A percentile compares a stretch with the other conserved stretches of the same genome.
phyloP scores from a whole-genome alignment of 2,329 filamentous ascomycete genomes.

The Verticillium isaacii region DNA sequence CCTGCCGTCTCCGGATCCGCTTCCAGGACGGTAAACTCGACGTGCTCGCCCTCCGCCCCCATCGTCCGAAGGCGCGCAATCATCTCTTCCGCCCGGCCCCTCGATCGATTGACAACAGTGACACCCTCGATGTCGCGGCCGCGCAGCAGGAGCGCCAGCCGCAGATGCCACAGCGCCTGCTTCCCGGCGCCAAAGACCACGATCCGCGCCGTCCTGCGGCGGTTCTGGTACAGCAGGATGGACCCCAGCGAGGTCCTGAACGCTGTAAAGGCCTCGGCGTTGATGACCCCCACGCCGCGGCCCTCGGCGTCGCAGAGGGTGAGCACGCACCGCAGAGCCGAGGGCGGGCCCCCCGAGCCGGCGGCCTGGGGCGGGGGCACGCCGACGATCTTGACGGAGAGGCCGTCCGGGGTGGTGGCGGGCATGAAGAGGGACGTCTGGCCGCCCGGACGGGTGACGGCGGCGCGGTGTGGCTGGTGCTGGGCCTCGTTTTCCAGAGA shows the following conservation, averaged over 20 bases:
- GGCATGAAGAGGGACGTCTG: conserved; percentile 65
- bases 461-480: conserved; percentile 58
- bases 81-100: conserved; percentile 50
- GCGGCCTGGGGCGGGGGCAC: conserved; percentile 17
- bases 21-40: conserved; percentile 60
- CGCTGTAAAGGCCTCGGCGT: conserved; percentile 70
- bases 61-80: conserved; percentile 29
- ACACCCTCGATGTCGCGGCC: conserved; percentile 69
- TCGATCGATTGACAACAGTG: conserved; percentile 76
- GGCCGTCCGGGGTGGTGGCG: conserved; percentile 51
- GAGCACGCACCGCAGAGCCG: conserved; percentile 38
- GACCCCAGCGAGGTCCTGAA: conserved; percentile 75
- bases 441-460: conserved; percentile 56
- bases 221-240: conserved; percentile 54
- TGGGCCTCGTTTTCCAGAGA: conserved; percentile 56
- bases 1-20: conserved; percentile 56
- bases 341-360: conserved; percentile 3
- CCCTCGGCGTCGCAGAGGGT: conserved; percentile 11
- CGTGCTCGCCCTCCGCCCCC: background rate
- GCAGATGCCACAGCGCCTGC: conserved; percentile 93
- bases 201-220: conserved; percentile 66
- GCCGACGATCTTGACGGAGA: conserved; percentile 60
- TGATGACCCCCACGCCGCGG: conserved; percentile 61
- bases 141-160: conserved; percentile 72
- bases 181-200: conserved; percentile 84